A percentile compares a stretch with the other conserved stretches of the same genome.
These are phyloP conservation scores for Gyrodon lividus DNA, from an alignment of 768 basidiomycete species.

Conservation along the genomic window DNA sequence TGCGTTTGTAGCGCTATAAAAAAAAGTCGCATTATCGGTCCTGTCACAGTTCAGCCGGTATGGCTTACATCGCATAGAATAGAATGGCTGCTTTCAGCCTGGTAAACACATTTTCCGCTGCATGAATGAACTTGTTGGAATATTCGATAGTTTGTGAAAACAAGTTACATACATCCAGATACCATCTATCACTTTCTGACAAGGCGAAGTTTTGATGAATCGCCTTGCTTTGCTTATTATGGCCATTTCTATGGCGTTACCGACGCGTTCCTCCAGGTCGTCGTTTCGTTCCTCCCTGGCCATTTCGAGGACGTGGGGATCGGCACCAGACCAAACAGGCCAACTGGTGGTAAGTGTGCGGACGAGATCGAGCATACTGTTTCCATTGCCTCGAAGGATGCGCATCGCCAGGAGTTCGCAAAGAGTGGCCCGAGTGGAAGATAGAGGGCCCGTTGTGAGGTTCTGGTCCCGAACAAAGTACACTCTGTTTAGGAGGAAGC, in stretches of 20 bases:
- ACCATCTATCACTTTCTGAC: conserved; percentile 85
- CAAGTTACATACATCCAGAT: conserved; percentile 64
- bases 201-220: conserved; percentile 87
- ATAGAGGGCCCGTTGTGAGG: conserved; percentile 66
- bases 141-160: not conserved
- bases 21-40: not conserved
- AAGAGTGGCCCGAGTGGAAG: conserved; percentile 70
- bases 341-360: conserved; percentile 75
- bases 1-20: conserved; percentile 87
- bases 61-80: conserved; percentile 83
- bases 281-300: conserved; percentile 66
- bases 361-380: conserved; percentile 65
- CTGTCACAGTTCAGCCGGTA: not conserved
- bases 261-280: conserved; percentile 74
- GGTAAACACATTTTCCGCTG: conserved; percentile 92
- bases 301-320: conserved; percentile 51
- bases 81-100: conserved; percentile 81
- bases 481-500: conserved; percentile 82
- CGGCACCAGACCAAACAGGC: conserved; percentile 78
- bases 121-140: conserved; percentile 20
- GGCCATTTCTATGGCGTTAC: conserved; percentile 92
- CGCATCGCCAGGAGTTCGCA: conserved; percentile 91
- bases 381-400: conserved; percentile 68
- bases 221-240: conserved; percentile 83
- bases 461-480: conserved; percentile 81